phyloP scores from a whole-genome alignment of 139 green algal genomes.

The Micractinium sp. region DNA sequence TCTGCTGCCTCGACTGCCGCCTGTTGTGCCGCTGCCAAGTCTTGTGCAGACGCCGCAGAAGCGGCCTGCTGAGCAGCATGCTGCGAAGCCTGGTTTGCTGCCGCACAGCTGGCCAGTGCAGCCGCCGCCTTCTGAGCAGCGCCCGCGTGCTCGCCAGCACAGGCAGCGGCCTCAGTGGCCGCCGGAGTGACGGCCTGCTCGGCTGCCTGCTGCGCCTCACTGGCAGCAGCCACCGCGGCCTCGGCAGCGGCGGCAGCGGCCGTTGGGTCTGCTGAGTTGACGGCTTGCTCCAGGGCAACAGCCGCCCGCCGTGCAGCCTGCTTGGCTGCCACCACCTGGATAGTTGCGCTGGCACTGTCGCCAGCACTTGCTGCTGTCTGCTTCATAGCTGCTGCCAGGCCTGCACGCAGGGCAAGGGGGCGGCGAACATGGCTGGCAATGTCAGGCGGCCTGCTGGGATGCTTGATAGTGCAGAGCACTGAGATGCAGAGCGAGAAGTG shows the following conservation, averaged over 20 bases:
- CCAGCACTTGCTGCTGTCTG: neutral
- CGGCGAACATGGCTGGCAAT: too few species aligned
- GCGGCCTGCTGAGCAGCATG: neutral
- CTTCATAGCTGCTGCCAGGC: neutral
- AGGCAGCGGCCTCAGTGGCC: neutral
- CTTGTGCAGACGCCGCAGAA: neutral
- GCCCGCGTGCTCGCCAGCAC: neutral
- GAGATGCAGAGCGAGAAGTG: too few species aligned
- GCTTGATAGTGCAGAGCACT: too few species aligned
- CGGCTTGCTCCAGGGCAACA: neutral
- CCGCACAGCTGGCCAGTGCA: neutral
- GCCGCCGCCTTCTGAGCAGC: conserved; percentile 3
- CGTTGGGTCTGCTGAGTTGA: neutral
- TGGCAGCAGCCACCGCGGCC: neutral
- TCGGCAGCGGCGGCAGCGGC: neutral
- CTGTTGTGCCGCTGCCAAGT: neutral
- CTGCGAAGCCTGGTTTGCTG: neutral
- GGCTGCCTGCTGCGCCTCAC: conserved; percentile 6
- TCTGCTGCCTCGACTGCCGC: neutral
- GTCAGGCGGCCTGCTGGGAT: too few species aligned
- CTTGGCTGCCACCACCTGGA: neutral
- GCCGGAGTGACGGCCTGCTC: neutral
- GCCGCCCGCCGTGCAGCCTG: neutral
- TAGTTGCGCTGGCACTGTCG: neutral
- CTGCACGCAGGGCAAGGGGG: neutral